Evolutionary conservation across 768 basidiomycete genomes (phyloP).

Genomic region (Lentinula guzmanii): DNA sequence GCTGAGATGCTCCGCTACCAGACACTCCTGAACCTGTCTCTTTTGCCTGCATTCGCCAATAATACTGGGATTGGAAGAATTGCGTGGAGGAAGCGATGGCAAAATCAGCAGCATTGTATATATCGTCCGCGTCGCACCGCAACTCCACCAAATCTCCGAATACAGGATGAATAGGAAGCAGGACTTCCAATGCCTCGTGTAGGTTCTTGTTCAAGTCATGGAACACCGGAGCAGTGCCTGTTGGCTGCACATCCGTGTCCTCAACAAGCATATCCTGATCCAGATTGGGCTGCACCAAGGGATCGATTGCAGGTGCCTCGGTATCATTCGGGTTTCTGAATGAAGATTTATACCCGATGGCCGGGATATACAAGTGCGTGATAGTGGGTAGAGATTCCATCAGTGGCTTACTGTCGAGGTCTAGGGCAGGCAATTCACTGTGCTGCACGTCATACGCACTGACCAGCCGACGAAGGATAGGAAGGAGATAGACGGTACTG

Average conservation of each 20-base stretch:
- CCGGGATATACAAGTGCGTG: neutral
- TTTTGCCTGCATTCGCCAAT: neutral
- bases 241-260: neutral
- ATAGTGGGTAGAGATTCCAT: neutral
- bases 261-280: neutral
- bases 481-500: neutral
- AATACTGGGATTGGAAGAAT: conserved; percentile 3
- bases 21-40: neutral
- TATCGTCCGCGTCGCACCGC: conserved; percentile 3
- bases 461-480: neutral
- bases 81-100: neutral
- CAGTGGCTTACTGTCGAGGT: neutral
- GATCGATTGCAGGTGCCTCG: neutral
- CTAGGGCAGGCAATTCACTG: neutral
- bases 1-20: neutral
- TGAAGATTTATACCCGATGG: conserved; percentile 3
- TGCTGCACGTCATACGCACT: neutral
- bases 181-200: neutral
- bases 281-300: neutral
- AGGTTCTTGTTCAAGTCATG: neutral
- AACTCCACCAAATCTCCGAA: neutral
- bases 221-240: neutral
- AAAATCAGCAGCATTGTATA: conserved; percentile 2
- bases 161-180: conserved; percentile 1
- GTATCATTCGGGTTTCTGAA: neutral